Conservation (phyloP, 179 eudicot genomes). For the Spinacia oleracea region DNA sequence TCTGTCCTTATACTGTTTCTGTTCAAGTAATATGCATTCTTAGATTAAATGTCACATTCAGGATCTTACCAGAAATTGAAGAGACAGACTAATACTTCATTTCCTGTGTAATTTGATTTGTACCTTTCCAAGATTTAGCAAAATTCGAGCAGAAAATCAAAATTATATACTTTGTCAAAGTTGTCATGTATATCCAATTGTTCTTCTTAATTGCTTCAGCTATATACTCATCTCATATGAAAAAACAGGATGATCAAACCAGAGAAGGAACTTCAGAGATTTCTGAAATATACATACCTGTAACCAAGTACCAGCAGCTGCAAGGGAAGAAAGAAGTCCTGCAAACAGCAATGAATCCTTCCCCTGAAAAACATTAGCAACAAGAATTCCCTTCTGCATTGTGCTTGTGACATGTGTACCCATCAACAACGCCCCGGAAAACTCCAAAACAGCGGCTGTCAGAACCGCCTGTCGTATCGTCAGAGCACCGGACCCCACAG, state of each 20-base stretch:
- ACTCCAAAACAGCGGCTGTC: slow-evolving; percentile 84
- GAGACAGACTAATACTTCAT: background rate
- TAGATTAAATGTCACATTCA: background rate
- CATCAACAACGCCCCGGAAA: slow-evolving; percentile 87
- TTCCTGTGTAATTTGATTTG: background rate
- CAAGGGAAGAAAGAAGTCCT: slow-evolving; percentile 84
- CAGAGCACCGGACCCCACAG: slow-evolving; percentile 94
- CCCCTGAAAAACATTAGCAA: slow-evolving; percentile 83
- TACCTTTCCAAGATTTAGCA: background rate
- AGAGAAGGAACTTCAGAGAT: background rate
- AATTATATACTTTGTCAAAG: background rate
- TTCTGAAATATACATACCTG: slow-evolving; percentile 58
- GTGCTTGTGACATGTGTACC: slow-evolving; percentile 89
- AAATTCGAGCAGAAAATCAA: background rate
- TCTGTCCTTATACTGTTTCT: background rate
- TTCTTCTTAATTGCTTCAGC: background rate
- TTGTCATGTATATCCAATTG: background rate
- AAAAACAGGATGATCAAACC: background rate
- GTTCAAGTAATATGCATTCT: background rate
- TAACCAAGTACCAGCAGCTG: slow-evolving; percentile 98
- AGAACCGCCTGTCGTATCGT: slow-evolving; percentile 81
- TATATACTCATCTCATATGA: background rate
- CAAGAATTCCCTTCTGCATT: slow-evolving; percentile 98
- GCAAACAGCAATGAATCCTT: slow-evolving; percentile 83
- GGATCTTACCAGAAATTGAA: background rate